Percentiles rank a stretch among this genome's conserved stretches.
Evolutionary conservation across 768 basidiomycete genomes (phyloP).

Genomic region (Exsudoporus frostii): DNA sequence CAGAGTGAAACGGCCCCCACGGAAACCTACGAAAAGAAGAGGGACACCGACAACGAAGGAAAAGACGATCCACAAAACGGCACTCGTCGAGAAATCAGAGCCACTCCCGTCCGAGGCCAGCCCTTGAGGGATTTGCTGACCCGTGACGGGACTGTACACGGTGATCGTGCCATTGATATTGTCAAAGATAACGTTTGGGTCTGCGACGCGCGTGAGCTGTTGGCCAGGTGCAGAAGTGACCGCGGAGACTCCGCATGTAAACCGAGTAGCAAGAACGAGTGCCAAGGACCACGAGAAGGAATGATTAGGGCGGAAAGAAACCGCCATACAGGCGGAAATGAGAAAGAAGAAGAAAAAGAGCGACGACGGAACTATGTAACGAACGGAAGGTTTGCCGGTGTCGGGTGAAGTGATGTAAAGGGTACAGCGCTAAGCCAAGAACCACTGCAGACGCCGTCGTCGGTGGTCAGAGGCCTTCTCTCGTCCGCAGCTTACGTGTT

Average conservation of each 20-base stretch:
- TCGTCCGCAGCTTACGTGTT: conserved; percentile 4
- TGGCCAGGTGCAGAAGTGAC: conserved; percentile 5
- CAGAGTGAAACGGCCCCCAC: conserved; percentile 54
- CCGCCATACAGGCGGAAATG: conserved; percentile 23
- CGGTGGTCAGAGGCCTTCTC: neutral
- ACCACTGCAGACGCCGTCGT: neutral
- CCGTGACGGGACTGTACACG: conserved; percentile 45
- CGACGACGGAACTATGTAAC: conserved; percentile 6
- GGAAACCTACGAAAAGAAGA: conserved; percentile 53
- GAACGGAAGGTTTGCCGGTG: conserved; percentile 10
- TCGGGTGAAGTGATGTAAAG: conserved; percentile 4
- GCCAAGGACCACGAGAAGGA: conserved; percentile 16
- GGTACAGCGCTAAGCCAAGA: neutral
- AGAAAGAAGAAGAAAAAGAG: conserved; percentile 11
- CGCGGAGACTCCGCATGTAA: conserved; percentile 9
- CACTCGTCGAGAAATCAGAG: conserved; percentile 42
- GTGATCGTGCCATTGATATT: conserved; percentile 34
- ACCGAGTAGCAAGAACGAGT: conserved; percentile 12
- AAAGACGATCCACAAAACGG: conserved; percentile 58
- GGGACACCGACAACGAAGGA: conserved; percentile 50
- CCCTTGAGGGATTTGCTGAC: conserved; percentile 48
- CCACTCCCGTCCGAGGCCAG: conserved; percentile 60
- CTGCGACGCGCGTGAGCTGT: conserved; percentile 22
- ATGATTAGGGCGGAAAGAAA: conserved; percentile 15
- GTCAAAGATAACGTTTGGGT: conserved; percentile 31